These are phyloP conservation scores for Globisporangium abappressorium DNA, from an alignment of 352 stramenopile genomes.

Conservation along the genomic window DNA sequence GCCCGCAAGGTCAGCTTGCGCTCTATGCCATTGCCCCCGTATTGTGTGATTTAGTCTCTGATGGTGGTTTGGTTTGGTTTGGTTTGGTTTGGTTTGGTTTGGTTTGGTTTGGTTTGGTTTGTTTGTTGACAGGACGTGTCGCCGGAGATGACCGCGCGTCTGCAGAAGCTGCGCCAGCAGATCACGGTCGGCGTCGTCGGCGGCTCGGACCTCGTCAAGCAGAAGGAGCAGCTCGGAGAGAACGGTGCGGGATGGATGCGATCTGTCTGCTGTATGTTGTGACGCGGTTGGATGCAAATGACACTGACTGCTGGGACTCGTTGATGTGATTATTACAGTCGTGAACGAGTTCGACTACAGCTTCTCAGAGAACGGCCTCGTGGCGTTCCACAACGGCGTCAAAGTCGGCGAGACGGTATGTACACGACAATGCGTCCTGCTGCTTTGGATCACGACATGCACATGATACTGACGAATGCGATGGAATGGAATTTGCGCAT, in stretches of 20 bases:
- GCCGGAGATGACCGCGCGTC: slow-evolving; percentile 91
- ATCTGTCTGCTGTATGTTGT: background rate
- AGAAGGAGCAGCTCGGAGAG: slow-evolving; percentile 98
- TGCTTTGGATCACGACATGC: background rate
- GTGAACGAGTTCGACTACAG: slow-evolving; percentile 97
- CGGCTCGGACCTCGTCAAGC: slow-evolving; percentile 98
- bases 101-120: too few relatives aligned
- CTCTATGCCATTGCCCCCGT: background rate
- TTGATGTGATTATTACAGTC: slow-evolving; percentile 47
- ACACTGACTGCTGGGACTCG: background rate
- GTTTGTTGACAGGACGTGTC: slow-evolving; percentile 61
- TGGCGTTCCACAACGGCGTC: slow-evolving; percentile 95
- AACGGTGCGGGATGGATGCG: slow-evolving; percentile 51
- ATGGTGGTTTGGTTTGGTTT: background rate
- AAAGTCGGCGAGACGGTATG: slow-evolving; percentile 87
- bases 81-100: too few relatives aligned
- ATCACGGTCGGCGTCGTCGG: slow-evolving; percentile 98
- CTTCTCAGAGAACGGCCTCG: slow-evolving; percentile 99
- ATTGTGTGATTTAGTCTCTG: background rate
- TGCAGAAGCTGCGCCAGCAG: slow-evolving; percentile 90
- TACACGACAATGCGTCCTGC: background rate
- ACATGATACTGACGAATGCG: background rate
- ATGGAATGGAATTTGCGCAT: background rate
- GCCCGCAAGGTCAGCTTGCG: slow-evolving; percentile 75
- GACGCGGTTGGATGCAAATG: background rate